Conservation (phyloP, 169 alveolate genomes). For the Pseudocohnilembus persalinus region DNA sequence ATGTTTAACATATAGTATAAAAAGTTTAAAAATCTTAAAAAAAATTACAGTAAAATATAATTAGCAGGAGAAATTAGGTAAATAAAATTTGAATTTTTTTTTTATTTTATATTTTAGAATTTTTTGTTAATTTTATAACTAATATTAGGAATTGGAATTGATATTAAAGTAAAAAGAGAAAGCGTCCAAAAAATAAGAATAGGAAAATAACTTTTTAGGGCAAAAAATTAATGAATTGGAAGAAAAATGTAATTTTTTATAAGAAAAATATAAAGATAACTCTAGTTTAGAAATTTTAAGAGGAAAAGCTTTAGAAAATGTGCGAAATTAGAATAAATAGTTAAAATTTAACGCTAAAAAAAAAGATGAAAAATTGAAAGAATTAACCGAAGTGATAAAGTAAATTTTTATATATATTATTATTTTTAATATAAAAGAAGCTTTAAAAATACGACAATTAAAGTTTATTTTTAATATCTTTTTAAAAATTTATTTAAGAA, state of each 20-base stretch:
- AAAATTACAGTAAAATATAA: too few species aligned
- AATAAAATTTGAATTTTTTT: too few species aligned
- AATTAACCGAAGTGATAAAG: not conserved
- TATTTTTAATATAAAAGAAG: too few species aligned
- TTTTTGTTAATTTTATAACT: too few species aligned
- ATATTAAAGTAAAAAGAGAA: not conserved
- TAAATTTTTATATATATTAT: too few species aligned
- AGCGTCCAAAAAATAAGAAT: not conserved
- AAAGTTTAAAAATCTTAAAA: not conserved
- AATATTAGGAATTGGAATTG: not conserved
- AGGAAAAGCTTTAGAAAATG: not conserved
- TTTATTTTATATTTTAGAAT: too few species aligned
- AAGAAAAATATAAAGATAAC: not conserved
- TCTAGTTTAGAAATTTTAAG: not conserved
- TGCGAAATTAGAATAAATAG: too few species aligned
- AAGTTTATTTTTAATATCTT: too few species aligned
- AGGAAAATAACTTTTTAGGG: not conserved
- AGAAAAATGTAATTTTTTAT: not conserved
- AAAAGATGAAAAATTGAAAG: not conserved
- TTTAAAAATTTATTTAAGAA: too few species aligned
- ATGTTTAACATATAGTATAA: not conserved
- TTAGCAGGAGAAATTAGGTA: not conserved
- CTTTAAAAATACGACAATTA: too few species aligned
- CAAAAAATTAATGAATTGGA: not conserved
- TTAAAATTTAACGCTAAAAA: too few species aligned